These are phyloP conservation scores for Malus hybrid DNA, from an alignment of 331 rosid genomes.

Conservation along the genomic window DNA sequence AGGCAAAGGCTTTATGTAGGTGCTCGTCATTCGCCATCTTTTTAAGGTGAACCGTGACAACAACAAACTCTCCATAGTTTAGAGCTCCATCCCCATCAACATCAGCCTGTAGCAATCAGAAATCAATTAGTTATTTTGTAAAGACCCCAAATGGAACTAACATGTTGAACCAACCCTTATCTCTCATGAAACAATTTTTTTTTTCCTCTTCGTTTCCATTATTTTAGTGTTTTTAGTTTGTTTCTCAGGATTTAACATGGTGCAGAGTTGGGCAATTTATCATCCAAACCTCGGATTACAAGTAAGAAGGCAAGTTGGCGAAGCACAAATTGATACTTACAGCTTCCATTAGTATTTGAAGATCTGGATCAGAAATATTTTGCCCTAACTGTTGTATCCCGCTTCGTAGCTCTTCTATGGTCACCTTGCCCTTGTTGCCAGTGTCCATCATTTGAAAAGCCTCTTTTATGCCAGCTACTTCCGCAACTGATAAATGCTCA, in stretches of 20 bases:
- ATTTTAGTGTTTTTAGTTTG: not conserved
- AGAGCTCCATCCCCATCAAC: conserved; percentile 44
- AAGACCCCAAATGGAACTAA: not conserved
- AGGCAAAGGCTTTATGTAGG: conserved; percentile 44
- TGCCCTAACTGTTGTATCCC: conserved; percentile 54
- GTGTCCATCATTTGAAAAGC: conserved; percentile 48
- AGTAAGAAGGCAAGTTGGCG: not conserved
- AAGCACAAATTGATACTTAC: conserved; percentile 25
- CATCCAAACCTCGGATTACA: not conserved
- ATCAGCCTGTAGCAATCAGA: conserved; percentile 33
- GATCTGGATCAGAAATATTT: conserved; percentile 49
- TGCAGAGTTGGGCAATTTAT: not conserved
- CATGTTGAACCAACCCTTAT: too few species aligned
- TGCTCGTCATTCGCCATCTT: conserved; percentile 57
- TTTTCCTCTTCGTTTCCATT: not conserved
- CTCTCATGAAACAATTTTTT: not conserved
- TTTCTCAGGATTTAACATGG: not conserved
- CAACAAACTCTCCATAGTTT: conserved; percentile 52
- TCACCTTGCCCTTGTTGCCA: conserved; percentile 37
- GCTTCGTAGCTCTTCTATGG: conserved; percentile 36
- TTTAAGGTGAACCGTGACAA: conserved; percentile 39
- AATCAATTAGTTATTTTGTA: not conserved
- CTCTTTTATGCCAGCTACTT: conserved; percentile 53
- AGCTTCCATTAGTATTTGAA: conserved; percentile 47
- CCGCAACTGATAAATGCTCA: conserved; percentile 51